phyloP scores from a whole-genome alignment of 1,139 yeast genomes.

The Geotrichum bryndzae region DNA sequence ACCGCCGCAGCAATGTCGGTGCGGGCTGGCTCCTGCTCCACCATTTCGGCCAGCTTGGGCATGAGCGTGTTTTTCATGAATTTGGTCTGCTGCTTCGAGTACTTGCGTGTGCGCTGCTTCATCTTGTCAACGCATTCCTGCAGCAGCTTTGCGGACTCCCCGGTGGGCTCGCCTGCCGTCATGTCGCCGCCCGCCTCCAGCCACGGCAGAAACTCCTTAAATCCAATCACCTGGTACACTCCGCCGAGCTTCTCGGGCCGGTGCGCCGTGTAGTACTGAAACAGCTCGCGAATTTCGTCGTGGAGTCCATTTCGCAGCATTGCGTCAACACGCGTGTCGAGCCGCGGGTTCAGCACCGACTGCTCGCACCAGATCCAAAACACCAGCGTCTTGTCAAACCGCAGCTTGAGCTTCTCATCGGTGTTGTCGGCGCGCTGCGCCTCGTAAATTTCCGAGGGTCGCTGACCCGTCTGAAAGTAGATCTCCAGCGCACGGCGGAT shows the following conservation, averaged over 20 bases:
- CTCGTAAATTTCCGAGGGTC: constrained; percentile 64
- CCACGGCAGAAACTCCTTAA: constrained; percentile 88
- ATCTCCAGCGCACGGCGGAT: constrained; percentile 78
- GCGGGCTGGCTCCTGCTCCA: constrained; percentile 38
- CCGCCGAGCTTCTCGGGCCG: constrained; percentile 50
- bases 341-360: constrained; percentile 49
- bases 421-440: constrained; percentile 42
- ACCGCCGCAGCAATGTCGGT: constrained; percentile 60
- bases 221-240: constrained; percentile 93
- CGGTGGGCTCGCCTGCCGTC: constrained; percentile 6
- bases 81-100: constrained; percentile 85
- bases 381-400: constrained; percentile 56
- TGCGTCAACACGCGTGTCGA: constrained; percentile 73
- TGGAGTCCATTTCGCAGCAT: constrained; percentile 62
- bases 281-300: constrained; percentile 59
- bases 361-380: constrained; percentile 84
- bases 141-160: constrained; percentile 27
- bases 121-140: constrained; percentile 57
- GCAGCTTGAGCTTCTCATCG: constrained; percentile 32
- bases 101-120: constrained; percentile 80
- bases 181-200: constrained; percentile 35
- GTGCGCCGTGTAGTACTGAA: constrained; percentile 21
- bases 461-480: constrained; percentile 56
- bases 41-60: constrained; percentile 41
- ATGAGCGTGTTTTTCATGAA: constrained; percentile 77